Conservation (phyloP, 1,284 basidiomycete genomes). For the Inonotus obliquus region DNA sequence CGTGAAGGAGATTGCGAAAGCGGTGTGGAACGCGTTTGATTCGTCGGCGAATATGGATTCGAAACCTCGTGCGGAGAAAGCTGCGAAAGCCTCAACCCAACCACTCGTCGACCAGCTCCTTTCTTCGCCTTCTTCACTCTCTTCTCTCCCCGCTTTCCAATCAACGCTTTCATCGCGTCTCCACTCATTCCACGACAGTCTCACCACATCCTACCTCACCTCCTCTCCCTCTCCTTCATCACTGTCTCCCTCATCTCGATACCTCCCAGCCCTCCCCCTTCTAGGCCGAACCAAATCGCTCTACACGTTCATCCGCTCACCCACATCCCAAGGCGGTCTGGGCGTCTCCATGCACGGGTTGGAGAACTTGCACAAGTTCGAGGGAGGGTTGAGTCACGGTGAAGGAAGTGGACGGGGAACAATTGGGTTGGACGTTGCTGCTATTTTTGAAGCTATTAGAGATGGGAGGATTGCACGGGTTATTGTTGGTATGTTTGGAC, state of each 20-base stretch:
- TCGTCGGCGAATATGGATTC: constrained; percentile 68
- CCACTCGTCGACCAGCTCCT: constrained; percentile 55
- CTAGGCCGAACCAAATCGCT: constrained; percentile 60
- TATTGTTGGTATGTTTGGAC: constrained; percentile 46
- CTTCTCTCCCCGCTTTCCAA: constrained; percentile 26
- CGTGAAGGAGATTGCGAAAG: constrained; percentile 29
- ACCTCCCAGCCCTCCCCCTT: constrained; percentile 54
- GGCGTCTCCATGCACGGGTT: constrained; percentile 70
- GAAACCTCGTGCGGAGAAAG: constrained; percentile 56
- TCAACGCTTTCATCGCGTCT: constrained; percentile 26
- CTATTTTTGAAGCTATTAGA: constrained; percentile 70
- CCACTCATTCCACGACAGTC: constrained; percentile 23
- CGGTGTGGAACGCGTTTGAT: constrained; percentile 48
- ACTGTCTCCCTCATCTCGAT: constrained; percentile 47
- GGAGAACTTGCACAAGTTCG: constrained; percentile 58
- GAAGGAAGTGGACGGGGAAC: constrained; percentile 40
- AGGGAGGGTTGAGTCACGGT: constrained; percentile 36
- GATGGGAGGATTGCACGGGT: constrained; percentile 66
- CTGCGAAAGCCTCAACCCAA: constrained; percentile 56
- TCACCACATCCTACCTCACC: constrained; percentile 33
- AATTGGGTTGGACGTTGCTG: constrained; percentile 59
- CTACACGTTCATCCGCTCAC: constrained; percentile 74
- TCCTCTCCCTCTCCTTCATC: constrained; percentile 34
- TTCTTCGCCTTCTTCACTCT: constrained; percentile 29
- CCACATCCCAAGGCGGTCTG: constrained; percentile 53